phyloP scores from a whole-genome alignment of 2,329 filamentous ascomycete species.

The Zymoseptoria tritici region DNA sequence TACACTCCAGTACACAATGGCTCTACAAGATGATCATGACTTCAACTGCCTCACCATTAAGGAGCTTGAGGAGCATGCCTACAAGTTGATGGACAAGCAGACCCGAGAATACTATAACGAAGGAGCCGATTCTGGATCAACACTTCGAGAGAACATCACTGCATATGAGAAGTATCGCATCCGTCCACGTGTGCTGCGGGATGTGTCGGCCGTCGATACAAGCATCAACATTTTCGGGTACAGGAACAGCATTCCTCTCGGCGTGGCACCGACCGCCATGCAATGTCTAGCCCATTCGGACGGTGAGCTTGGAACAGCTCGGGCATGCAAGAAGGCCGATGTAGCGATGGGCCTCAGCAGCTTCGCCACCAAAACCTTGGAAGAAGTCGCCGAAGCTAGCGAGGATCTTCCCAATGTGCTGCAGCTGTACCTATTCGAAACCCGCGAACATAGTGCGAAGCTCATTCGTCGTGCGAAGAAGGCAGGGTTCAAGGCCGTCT shows the following conservation, averaged over 20 bases:
- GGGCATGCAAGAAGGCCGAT: conserved; percentile 39
- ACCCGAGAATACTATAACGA: conserved; percentile 36
- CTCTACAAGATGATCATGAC: conserved; percentile 22
- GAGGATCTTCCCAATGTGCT: conserved; percentile 43
- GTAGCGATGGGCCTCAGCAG: conserved; percentile 45
- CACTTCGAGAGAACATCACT: conserved; percentile 43
- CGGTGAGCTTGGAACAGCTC: conserved; percentile 45
- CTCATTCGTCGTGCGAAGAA: conserved; percentile 29
- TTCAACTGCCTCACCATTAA: conserved; percentile 38
- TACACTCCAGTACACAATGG: conserved; percentile 2
- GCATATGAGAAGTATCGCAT: conserved; percentile 45
- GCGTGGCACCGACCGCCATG: conserved; percentile 48
- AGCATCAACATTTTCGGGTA: conserved; percentile 41
- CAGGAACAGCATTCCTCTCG: conserved; percentile 43
- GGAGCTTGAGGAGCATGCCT: conserved; percentile 35
- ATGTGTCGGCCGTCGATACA: conserved; percentile 36
- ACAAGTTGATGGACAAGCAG: conserved; percentile 33
- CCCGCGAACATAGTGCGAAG: conserved; percentile 43
- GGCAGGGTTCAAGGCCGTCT: conserved; percentile 48
- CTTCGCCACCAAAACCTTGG: conserved; percentile 44
- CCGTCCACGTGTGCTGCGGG: conserved; percentile 33
- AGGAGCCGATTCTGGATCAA: conserved; percentile 32
- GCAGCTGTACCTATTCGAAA: conserved; percentile 49
- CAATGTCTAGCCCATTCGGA: conserved; percentile 47
- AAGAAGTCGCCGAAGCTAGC: conserved; percentile 43